Conservation (phyloP, 495 filamentous ascomycete genomes). For the Daldinia vernicosa region DNA sequence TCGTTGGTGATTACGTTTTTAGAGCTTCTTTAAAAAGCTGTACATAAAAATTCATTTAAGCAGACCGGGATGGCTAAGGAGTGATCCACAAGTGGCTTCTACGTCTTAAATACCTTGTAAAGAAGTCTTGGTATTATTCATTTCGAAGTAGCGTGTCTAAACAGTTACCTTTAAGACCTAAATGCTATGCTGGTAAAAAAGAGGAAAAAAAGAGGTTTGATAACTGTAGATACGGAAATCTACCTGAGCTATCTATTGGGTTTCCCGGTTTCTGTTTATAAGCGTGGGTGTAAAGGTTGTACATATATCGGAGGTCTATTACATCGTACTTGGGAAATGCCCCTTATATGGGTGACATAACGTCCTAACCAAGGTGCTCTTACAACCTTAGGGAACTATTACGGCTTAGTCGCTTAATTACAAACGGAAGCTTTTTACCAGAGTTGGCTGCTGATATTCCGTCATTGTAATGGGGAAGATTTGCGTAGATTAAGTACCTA, state of each 20-base stretch:
- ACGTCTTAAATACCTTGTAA: neutral
- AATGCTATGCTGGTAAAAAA: neutral
- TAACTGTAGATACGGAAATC: neutral
- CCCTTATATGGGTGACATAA: neutral
- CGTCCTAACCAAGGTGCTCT: constrained; percentile 1
- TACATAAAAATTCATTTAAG: neutral
- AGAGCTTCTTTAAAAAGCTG: too few relatives aligned
- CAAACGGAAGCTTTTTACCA: constrained; percentile 8
- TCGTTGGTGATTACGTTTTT: neutral
- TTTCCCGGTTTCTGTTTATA: neutral
- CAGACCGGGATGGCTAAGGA: neutral
- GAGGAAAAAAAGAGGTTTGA: neutral
- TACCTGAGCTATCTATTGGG: neutral
- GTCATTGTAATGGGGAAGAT: neutral
- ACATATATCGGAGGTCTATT: neutral
- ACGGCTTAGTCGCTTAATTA: neutral
- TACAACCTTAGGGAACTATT: neutral
- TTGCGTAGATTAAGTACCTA: neutral
- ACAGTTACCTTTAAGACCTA: neutral
- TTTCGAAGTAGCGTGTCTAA: neutral
- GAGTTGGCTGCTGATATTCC: neutral
- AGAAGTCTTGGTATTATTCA: neutral
- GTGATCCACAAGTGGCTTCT: constrained; percentile 1
- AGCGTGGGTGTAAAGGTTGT: neutral
- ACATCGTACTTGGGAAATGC: neutral